Evolutionary conservation across 2,329 filamentous ascomycete genomes (phyloP), one percentile per base, ranked within the genome.

Genomic region (Exophiala xenobiotica): DNA sequence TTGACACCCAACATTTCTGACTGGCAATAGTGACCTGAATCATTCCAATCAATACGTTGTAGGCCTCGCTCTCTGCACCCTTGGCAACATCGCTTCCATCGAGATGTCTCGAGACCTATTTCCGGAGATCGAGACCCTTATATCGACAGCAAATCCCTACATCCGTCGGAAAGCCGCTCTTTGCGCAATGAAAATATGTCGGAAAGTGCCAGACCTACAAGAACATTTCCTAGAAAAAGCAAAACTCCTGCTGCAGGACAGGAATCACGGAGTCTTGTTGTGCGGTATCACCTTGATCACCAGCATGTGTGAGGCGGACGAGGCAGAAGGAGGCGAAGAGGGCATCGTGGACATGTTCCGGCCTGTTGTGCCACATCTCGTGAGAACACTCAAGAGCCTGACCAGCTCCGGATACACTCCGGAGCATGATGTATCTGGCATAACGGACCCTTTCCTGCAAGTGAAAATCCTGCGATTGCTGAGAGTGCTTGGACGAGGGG

Each of bases 1-100:
- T 4, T 12, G 3, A 23, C 8, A 16, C 26, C 7, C 31, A 16
- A 19, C 31, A 23, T 40, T 47, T 59, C 72, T 78, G 55, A 78
- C 63, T 19, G 20, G 46, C 19, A 11, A 38, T 63, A 96, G 92
- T 78, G 93, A 97, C 67, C 80, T 99, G 50, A 90, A 91, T 64
- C 93, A 99, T 73, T 91, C 90, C 49, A 99, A 99, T 69, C 93
- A 99, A 73, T 99, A 99, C 71, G 90, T 99, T 56, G 93, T 97
- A 62, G 93, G 95, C 19, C 85, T 99, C 45, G 93, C 93, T 54
- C 83, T 99, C 24, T 96, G 92, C 69, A 96, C 95, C 0, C 82
- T 99, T 16, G 93, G 92, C 61, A 99, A 99, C 70, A 99, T 99
- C 63, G 92, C 95, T 53, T 96, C 92, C 1, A 80, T 97, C 65